Percentiles rank a stretch among this genome's conserved stretches.
These are phyloP conservation scores for Dendryphion nanum DNA, from an alignment of 2,329 filamentous ascomycete species.

Conservation along the genomic window DNA sequence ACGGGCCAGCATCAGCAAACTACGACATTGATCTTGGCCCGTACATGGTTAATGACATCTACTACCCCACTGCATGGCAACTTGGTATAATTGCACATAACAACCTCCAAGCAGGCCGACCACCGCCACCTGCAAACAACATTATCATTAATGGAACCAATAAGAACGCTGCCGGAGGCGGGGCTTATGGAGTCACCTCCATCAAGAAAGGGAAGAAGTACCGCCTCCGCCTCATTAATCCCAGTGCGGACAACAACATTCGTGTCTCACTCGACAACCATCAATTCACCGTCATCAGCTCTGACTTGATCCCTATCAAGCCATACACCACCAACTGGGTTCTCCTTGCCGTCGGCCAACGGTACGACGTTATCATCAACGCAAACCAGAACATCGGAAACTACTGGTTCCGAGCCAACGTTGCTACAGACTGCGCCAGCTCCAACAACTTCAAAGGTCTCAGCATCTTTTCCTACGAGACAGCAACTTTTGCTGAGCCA, in stretches of 20 bases:
- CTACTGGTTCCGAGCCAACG: conserved; percentile 45
- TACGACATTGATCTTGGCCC: conserved; percentile 60
- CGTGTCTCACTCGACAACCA: conserved; percentile 36
- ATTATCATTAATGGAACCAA: conserved; percentile 21
- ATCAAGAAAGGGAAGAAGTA: conserved; percentile 49
- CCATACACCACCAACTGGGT: conserved; percentile 38
- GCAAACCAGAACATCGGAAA: conserved; percentile 40
- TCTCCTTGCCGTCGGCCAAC: conserved; percentile 41
- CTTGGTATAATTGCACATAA: conserved; percentile 15
- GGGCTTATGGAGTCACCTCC: conserved; percentile 14
- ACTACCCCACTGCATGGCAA: conserved; percentile 38
- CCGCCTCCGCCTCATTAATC: conserved; percentile 57
- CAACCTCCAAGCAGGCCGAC: conserved; percentile 27
- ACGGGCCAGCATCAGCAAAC: conserved; percentile 40
- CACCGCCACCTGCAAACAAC: conserved; percentile 42
- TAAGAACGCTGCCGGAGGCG: conserved; percentile 30
- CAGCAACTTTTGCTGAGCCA: conserved; percentile 14
- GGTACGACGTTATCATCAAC: conserved; percentile 46
- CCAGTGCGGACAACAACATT: conserved; percentile 26
- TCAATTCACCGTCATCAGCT: conserved; percentile 38
- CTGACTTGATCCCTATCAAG: conserved; percentile 40
- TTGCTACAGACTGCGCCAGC: conserved; percentile 34
- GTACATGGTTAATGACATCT: conserved; percentile 62
- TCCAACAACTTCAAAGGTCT: conserved; percentile 30
- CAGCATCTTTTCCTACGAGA: conserved; percentile 38